A percentile compares a stretch with the other conserved stretches of the same genome.
phyloP scores from a whole-genome alignment of 768 basidiomycete species.

The Floccularia luteovirens region DNA sequence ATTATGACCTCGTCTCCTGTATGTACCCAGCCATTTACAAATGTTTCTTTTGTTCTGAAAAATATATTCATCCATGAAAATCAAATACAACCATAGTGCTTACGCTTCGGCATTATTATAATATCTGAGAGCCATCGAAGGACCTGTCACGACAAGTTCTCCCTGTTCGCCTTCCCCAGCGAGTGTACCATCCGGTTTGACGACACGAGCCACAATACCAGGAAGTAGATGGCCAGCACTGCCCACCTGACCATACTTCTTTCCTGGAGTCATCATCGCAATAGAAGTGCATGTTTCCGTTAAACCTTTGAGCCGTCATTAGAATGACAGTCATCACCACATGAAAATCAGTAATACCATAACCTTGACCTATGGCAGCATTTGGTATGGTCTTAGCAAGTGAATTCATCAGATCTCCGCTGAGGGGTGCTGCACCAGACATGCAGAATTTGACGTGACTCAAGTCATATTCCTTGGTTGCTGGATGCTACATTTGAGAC shows the following conservation, averaged over 20 bases:
- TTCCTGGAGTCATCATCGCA: slow-evolving; percentile 33
- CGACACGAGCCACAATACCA: slow-evolving; percentile 46
- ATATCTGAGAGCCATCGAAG: slow-evolving; percentile 55
- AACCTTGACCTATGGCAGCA: slow-evolving; percentile 58
- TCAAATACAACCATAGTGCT: slow-evolving; percentile 4
- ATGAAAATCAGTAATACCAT: slow-evolving; percentile 28
- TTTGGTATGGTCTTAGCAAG: slow-evolving; percentile 45
- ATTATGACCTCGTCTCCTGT: slow-evolving; percentile 73
- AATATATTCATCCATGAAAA: slow-evolving; percentile 9
- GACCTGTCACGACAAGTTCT: slow-evolving; percentile 53
- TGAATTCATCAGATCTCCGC: slow-evolving; percentile 42
- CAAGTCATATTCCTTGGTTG: slow-evolving; percentile 39
- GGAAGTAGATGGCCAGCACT: slow-evolving; percentile 53
- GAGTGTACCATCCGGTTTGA: slow-evolving; percentile 49
- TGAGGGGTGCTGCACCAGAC: slow-evolving; percentile 59
- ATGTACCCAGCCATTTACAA: slow-evolving; percentile 56
- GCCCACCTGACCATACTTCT: slow-evolving; percentile 41
- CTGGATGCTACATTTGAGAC: slow-evolving; percentile 35
- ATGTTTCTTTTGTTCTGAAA: slow-evolving; percentile 54
- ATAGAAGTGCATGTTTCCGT: slow-evolving; percentile 58
- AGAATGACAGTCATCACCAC: not conserved
- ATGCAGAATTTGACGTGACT: slow-evolving; percentile 43
- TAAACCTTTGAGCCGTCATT: slow-evolving; percentile 30
- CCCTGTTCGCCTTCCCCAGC: slow-evolving; percentile 54
- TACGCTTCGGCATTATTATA: slow-evolving; percentile 53